Evolutionary conservation across 495 filamentous ascomycete species (phyloP), one percentile per base, ranked within the genome.

Genomic region (Astrothelium macrocarpum): DNA sequence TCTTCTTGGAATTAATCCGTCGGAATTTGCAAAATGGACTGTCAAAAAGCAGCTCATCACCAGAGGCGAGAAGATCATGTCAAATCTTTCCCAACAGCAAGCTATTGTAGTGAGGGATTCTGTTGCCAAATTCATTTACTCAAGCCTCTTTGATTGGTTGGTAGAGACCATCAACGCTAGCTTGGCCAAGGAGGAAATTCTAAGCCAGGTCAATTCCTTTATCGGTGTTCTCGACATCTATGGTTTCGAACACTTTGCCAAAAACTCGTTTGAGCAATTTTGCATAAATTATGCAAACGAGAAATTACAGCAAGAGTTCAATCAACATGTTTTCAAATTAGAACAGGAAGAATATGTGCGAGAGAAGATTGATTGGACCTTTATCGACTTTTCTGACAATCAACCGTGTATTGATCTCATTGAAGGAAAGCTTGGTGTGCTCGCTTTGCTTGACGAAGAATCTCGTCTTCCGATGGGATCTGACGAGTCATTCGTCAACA

Each of bases 281-380:
- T 99, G 94, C 74, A 99, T 99, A 82, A 99, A 99, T 78, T 99
- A 97, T 69, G 94, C 94, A 73, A 99, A 99, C 76, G 94, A 99
- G 76, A 99, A 99, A 75, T 78, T 99, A 36, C 94, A 99, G 72
- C 94, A 99, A 72, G 95, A 99, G 70, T 99, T 99, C 80, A 99
- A 99, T 75, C 91, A 95, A 75, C 94, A 99, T 69, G 94, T 99
- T n/a, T 99, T 99, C 84, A 96, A 97, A 73, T 83, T 99, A 23
- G 94, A 99, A 74, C 94, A 99, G 74, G 95, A 97, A 76, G 94
- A 99, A 77, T 99, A 99, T 76, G 82, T 97, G 14, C 83, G 89
- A 32, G 94, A 99, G 72, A 80, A 97, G 77, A 99, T 99, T 67
- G 93, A 97, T 73, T 99, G 94, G 94, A 96, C 90, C 14, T 99